Base-by-base conservation (phyloP, 352 stramenopile species). In the Globisporangium parvum region DNA sequence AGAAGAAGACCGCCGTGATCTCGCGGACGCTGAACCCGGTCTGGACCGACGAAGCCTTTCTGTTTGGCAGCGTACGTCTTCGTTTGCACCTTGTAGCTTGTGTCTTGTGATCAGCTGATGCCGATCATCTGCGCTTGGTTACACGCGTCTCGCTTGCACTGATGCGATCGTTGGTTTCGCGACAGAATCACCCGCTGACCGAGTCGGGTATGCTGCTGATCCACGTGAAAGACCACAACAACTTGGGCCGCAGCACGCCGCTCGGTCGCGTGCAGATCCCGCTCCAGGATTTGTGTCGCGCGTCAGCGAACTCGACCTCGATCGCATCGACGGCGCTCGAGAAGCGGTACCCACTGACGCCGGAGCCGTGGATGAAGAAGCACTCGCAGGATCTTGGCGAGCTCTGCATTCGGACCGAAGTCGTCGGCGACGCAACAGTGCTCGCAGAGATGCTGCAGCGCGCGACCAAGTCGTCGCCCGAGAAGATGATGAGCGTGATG, bases 141-240 rank as follows among this genome's bases (percentile, higher is more conserved):
- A n/a, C n/a, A n/a, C n/a, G n/a, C n/a, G n/a, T n/a, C n/a, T n/a
- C n/a, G n/a, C n/a, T n/a, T n/a, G n/a, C n/a, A n/a, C n/a, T n/a
- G n/a, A n/a, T n/a, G n/a, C n/a, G n/a, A n/a, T n/a, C n/a, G n/a
- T n/a, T 40, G 17, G 3, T 15, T 12, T 17, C 24, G 12, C 12
- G 2, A 18, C 66, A 90, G 75, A 73, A 72, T 41, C 74, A 83
- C 21, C 59, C 69, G 1, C 57, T 90, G 40, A 47, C 52, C 10
- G 67, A 81, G 17, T 68, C 80, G 4, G 66, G 54, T 3, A 73
- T 70, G 35, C 56, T 90, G 1, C 31, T 90, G 11, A 75, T 90
- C 51, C 80, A 88, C 41, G 75, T 90, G 1, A 90, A 90, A 44
- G 80, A 88, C 45, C 73, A 86, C 62, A 90, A 90, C 67, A 84